These are phyloP conservation scores for Achaetomium macrosporum DNA, from an alignment of 2,329 filamentous ascomycete genomes.

Conservation along the genomic window DNA sequence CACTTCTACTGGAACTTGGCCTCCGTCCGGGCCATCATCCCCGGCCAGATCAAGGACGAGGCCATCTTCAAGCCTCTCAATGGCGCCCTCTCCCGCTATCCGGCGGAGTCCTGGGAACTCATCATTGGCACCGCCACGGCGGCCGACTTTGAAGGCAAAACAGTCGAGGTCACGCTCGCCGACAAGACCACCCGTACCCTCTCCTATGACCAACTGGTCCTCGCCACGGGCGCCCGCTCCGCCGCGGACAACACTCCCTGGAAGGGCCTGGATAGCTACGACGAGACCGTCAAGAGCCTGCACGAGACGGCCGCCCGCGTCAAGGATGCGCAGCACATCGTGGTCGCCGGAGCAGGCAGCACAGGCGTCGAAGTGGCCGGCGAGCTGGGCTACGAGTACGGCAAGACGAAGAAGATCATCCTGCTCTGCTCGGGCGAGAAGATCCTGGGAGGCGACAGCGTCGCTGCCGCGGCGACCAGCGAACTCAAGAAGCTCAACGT, in stretches of 20 bases:
- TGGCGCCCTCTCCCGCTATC: constrained; percentile 45
- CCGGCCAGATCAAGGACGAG: constrained; percentile 43
- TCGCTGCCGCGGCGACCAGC: constrained; percentile 37
- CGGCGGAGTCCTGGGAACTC: constrained; percentile 44
- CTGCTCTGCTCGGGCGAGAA: constrained; percentile 39
- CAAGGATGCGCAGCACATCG: constrained; percentile 43
- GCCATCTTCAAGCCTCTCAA: constrained; percentile 46
- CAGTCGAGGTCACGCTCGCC: constrained; percentile 37
- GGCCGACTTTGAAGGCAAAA: constrained; percentile 38
- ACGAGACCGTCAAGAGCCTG: constrained; percentile 39
- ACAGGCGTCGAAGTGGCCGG: constrained; percentile 52
- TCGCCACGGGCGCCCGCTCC: constrained; percentile 49
- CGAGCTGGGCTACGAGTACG: constrained; percentile 48
- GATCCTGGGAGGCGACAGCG: constrained; percentile 40
- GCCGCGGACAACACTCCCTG: constrained; percentile 41
- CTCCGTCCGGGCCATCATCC: constrained; percentile 50
- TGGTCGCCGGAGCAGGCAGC: constrained; percentile 51
- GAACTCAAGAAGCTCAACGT: constrained; percentile 52
- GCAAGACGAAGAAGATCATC: constrained; percentile 43
- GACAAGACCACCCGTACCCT: constrained; percentile 31
- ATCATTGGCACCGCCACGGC: constrained; percentile 44
- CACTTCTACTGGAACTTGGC: constrained; percentile 57
- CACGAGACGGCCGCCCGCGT: constrained; percentile 37
- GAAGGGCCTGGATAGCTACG: constrained; percentile 45
- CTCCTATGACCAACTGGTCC: constrained; percentile 51